Evolutionary conservation across 106 monocot genomes (phyloP).

Genomic region (Acanthochlamys bracteata): DNA sequence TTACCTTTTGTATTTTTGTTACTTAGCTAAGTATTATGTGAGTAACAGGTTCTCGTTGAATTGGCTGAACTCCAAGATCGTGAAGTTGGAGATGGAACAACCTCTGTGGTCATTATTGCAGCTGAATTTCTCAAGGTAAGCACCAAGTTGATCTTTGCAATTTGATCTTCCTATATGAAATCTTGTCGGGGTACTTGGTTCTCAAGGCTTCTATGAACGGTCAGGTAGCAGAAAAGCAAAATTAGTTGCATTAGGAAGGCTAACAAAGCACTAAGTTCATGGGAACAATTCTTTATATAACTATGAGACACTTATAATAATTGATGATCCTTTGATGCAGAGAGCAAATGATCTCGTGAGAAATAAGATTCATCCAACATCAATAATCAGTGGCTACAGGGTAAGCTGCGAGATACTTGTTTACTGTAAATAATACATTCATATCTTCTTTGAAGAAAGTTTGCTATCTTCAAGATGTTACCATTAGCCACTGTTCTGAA

Average conservation of each 20-base stretch:
- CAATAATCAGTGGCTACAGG: slow-evolving; percentile 87
- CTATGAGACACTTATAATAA: background rate
- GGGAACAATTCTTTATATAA: too few relatives aligned
- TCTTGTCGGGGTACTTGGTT: too few relatives aligned
- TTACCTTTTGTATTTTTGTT: background rate
- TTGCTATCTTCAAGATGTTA: background rate
- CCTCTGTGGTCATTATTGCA: slow-evolving; percentile 85
- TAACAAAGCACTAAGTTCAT: too few relatives aligned
- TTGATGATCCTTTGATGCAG: slow-evolving; percentile 30
- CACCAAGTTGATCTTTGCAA: background rate
- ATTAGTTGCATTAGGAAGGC: too few relatives aligned
- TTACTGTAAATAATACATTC: background rate
- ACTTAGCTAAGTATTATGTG: background rate
- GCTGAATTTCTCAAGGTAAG: slow-evolving; percentile 91
- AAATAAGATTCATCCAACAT: slow-evolving; percentile 97
- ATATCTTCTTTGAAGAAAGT: too few relatives aligned
- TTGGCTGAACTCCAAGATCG: slow-evolving; percentile 96
- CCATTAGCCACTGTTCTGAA: background rate
- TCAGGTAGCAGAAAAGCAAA: too few relatives aligned
- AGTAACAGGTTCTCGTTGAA: slow-evolving; percentile 86
- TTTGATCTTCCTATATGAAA: background rate
- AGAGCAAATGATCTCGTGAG: slow-evolving; percentile 96
- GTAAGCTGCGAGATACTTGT: slow-evolving; percentile 43
- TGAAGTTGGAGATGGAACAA: slow-evolving; percentile 98
- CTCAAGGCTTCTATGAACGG: too few relatives aligned